Percentiles rank a stretch among this genome's conserved stretches.
Evolutionary conservation across 441 rosid species (phyloP).

Genomic region (Arabidopsis hybrid): DNA sequence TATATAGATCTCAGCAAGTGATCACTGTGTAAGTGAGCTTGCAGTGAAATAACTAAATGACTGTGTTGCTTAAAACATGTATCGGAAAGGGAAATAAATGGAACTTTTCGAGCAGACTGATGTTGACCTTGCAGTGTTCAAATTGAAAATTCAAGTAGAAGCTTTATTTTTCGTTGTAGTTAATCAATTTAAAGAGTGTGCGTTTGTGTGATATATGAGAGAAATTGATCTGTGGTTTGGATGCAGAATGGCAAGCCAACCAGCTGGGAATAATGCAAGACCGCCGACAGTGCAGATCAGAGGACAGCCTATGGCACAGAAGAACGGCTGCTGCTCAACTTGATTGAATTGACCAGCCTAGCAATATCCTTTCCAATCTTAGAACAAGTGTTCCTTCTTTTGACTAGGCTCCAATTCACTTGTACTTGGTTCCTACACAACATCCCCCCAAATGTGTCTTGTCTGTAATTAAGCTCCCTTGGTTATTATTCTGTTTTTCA

Average conservation of each 20-base stretch:
- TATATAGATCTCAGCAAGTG: background rate
- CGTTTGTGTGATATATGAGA: slow-evolving; percentile 1
- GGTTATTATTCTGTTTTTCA: slow-evolving; percentile 14
- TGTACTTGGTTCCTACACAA: slow-evolving; percentile 24
- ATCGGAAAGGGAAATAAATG: background rate
- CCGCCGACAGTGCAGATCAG: slow-evolving; percentile 70
- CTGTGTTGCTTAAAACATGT: slow-evolving; percentile 6
- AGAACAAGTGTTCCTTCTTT: slow-evolving; percentile 14
- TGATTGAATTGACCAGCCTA: slow-evolving; percentile 30
- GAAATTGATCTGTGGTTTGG: slow-evolving; percentile 24
- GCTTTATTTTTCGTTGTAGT: slow-evolving; percentile 1
- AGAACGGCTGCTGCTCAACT: slow-evolving; percentile 68
- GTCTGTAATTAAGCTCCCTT: slow-evolving; percentile 30
- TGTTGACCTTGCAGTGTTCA: slow-evolving; percentile 20
- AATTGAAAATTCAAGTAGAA: slow-evolving; percentile 5
- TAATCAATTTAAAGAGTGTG: background rate
- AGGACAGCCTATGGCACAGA: slow-evolving; percentile 73
- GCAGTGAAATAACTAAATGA: background rate
- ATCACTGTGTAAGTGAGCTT: background rate
- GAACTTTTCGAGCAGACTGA: background rate
- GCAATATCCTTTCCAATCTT: background rate
- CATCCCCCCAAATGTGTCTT: background rate
- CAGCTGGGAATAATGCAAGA: slow-evolving; percentile 60
- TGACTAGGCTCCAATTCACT: background rate
- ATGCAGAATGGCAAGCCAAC: slow-evolving; percentile 82